Percentiles rank a stretch among this genome's conserved stretches.
phyloP scores from a whole-genome alignment of 2,329 filamentous ascomycete genomes.

The Sporothrix phasma region DNA sequence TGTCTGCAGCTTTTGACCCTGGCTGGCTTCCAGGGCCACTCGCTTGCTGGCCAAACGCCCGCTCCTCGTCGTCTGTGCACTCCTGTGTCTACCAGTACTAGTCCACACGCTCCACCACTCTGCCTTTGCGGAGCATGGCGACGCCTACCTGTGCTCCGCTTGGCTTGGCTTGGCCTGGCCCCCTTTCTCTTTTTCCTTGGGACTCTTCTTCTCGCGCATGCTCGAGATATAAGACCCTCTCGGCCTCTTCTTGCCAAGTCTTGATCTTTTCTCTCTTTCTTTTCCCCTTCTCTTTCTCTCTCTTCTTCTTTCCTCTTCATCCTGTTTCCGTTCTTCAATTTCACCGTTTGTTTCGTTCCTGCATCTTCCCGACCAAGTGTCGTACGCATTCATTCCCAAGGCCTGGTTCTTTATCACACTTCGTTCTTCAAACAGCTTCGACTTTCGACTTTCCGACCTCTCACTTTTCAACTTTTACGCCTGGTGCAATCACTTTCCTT shows the following conservation, averaged over 20 bases:
- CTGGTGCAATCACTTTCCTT: constrained; percentile 34
- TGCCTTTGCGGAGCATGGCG: background rate
- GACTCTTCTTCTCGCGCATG: background rate
- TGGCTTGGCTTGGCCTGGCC: background rate
- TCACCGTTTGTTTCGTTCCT: constrained; percentile 4
- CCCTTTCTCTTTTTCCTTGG: background rate
- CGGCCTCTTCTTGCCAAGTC: constrained; percentile 12
- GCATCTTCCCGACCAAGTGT: constrained; percentile 13
- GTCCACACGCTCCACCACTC: background rate
- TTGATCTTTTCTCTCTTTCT: constrained; percentile 10
- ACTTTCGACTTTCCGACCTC: constrained; percentile 19
- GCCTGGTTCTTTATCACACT: constrained; percentile 25
- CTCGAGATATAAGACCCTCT: constrained; percentile 18
- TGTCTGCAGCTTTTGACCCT: constrained; percentile 5
- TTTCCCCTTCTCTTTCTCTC: constrained; percentile 10
- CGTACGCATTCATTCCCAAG: constrained; percentile 28
- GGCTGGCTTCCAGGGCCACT: background rate
- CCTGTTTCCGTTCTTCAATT: constrained; percentile 8
- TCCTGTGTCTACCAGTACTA: background rate
- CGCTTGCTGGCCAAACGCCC: background rate
- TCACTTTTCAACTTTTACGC: constrained; percentile 22
- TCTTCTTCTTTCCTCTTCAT: background rate
- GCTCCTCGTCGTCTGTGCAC: constrained; percentile 3
- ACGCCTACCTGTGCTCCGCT: background rate
- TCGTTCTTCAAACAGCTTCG: constrained; percentile 5